phyloP scores from a whole-genome alignment of 1,284 basidiomycete species.

The Trichosporon ovoides region DNA sequence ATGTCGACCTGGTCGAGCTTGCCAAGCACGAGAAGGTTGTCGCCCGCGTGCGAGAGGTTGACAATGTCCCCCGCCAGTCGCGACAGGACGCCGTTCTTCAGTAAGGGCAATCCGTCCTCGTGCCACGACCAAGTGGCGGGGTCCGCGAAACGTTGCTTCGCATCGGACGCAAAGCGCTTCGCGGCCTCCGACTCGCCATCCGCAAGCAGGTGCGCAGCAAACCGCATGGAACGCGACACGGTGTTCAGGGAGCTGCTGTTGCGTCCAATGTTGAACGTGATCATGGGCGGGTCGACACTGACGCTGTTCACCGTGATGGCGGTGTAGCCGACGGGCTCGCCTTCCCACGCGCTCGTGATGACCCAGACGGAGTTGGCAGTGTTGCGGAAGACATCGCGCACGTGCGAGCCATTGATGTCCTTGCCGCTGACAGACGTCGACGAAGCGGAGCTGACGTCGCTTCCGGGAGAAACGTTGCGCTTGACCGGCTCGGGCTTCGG shows the following conservation, averaged over 20 bases:
- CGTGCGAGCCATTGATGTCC: conserved; percentile 4
- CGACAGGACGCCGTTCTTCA: conserved; percentile 5
- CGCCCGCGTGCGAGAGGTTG: conserved; percentile 12
- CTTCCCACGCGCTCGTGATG: conserved; percentile 11
- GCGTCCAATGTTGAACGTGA: conserved; percentile 18
- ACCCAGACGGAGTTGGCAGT: conserved; percentile 16
- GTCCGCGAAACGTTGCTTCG: conserved; percentile 15
- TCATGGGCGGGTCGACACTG: conserved; percentile 17
- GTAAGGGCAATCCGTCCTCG: conserved; percentile 12
- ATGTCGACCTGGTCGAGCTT: conserved; percentile 1
- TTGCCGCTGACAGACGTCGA: not conserved
- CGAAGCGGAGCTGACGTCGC: not conserved
- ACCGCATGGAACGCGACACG: conserved; percentile 13
- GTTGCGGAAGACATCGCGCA: conserved; percentile 14
- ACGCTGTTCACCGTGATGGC: conserved; percentile 20
- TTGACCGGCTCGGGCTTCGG: conserved; percentile 1
- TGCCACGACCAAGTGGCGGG: conserved; percentile 12
- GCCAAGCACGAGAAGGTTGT: conserved; percentile 19
- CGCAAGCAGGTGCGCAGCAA: conserved; percentile 14
- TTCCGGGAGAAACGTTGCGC: not conserved
- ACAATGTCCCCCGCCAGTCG: conserved; percentile 14
- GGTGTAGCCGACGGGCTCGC: conserved; percentile 15
- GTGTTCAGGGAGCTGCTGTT: conserved; percentile 8
- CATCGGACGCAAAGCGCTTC: conserved; percentile 7
- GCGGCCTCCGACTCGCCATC: conserved; percentile 9